Conservation (phyloP, 2,329 filamentous ascomycete species). For the Torrubiellomyces zombiae region DNA sequence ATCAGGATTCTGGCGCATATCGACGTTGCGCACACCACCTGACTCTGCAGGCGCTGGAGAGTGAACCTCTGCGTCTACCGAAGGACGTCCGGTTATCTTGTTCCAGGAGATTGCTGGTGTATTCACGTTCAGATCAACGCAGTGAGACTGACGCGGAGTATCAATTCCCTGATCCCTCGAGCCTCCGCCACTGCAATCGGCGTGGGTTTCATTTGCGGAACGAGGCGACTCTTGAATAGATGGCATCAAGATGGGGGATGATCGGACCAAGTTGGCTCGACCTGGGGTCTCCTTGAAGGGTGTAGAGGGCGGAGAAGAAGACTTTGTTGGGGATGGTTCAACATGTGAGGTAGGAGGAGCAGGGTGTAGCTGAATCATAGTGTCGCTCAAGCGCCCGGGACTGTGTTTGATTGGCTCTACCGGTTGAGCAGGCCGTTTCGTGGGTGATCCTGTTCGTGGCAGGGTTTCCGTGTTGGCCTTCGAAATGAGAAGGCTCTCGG, state of each 20-base stretch:
- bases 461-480: too few species aligned
- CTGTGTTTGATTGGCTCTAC: slow-evolving; percentile 11
- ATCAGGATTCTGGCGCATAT: slow-evolving; percentile 17
- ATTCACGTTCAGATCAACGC: neutral
- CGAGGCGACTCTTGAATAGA: too few species aligned
- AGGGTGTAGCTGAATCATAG: slow-evolving; percentile 14
- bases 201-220: too few species aligned
- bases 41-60: slow-evolving; percentile 2
- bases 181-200: neutral
- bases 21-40: slow-evolving; percentile 14
- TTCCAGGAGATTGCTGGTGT: slow-evolving; percentile 7
- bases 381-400: slow-evolving; percentile 12
- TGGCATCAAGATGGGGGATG: too few species aligned
- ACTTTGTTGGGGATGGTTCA: slow-evolving; percentile 15
- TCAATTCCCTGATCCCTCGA: neutral
- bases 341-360: slow-evolving; percentile 7
- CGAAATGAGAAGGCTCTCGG: slow-evolving; percentile 12
- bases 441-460: slow-evolving; percentile 18
- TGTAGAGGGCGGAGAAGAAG: slow-evolving; percentile 11
- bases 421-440: slow-evolving; percentile 13
- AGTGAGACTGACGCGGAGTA: neutral
- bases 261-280: too few species aligned
- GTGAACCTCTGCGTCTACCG: slow-evolving; percentile 1
- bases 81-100: slow-evolving; percentile 4
- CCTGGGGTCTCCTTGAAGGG: slow-evolving; percentile 7